A percentile compares a stretch with the other conserved stretches of the same genome.
Conservation (phyloP, 108 stramenopile species). For the Poteriospumella lacustris region DNA sequence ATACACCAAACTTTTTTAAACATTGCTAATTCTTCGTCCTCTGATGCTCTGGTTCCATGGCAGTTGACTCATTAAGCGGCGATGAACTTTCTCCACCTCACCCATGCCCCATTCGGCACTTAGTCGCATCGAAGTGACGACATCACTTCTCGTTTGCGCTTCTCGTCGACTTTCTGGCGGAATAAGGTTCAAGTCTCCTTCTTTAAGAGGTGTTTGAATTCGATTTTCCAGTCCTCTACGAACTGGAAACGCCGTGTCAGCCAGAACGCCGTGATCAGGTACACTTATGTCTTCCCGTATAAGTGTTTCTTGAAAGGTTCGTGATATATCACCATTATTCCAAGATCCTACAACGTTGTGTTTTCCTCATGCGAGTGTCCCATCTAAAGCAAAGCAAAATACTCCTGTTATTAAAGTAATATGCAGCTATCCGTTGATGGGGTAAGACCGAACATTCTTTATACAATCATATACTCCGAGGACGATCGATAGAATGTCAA, state of each 20-base stretch:
- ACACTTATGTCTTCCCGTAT: not conserved
- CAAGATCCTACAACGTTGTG: conserved; percentile 18
- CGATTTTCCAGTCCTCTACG: not conserved
- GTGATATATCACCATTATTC: conserved; percentile 11
- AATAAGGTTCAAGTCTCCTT: not conserved
- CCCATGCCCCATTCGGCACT: conserved; percentile 13
- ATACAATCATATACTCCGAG: too few relatives aligned
- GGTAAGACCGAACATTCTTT: too few relatives aligned
- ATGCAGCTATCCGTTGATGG: conserved; percentile 21
- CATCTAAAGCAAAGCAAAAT: not conserved
- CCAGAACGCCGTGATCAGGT: conserved; percentile 1
- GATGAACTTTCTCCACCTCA: conserved; percentile 5
- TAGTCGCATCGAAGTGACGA: conserved; percentile 2
- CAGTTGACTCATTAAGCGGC: not conserved
- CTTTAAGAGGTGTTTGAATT: not conserved
- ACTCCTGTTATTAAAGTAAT: too few relatives aligned
- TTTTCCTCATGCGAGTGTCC: not conserved
- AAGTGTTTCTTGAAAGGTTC: not conserved
- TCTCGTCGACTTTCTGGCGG: too few relatives aligned
- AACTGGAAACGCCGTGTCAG: conserved; percentile 6
- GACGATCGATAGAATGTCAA: too few relatives aligned
- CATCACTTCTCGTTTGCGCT: not conserved
- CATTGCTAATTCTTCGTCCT: not conserved
- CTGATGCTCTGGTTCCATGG: not conserved
- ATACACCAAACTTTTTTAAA: conserved; percentile 14